phyloP scores from a whole-genome alignment of 805 yeast genomes.

The Ogataea trehalophila region DNA sequence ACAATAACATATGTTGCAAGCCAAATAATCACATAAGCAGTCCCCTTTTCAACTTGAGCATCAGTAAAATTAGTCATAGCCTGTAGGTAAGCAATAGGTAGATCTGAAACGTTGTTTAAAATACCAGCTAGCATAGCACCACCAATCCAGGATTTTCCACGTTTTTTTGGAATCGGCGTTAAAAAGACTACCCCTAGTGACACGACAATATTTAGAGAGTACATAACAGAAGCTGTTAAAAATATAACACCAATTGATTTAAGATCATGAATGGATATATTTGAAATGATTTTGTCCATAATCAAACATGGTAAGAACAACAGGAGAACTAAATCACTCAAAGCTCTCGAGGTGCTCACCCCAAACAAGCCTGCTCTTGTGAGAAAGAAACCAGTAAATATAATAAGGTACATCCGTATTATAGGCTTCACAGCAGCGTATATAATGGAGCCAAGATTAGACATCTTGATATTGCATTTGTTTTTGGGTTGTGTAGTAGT shows the following conservation, averaged over 20 bases:
- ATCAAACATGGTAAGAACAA: slow-evolving; percentile 64
- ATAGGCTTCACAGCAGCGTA: slow-evolving; percentile 68
- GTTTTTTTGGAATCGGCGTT: slow-evolving; percentile 47
- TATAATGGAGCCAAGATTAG: slow-evolving; percentile 24
- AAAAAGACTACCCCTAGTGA: slow-evolving; percentile 33
- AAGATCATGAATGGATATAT: slow-evolving; percentile 58
- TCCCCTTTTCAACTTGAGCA: slow-evolving; percentile 31
- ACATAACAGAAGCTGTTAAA: slow-evolving; percentile 46
- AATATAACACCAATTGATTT: slow-evolving; percentile 65
- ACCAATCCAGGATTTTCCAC: slow-evolving; percentile 53
- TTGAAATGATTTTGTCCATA: slow-evolving; percentile 56
- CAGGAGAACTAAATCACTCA: slow-evolving; percentile 59
- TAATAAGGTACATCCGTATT: slow-evolving; percentile 67
- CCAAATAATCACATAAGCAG: slow-evolving; percentile 54
- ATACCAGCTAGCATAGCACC: slow-evolving; percentile 67
- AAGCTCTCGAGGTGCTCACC: slow-evolving; percentile 56
- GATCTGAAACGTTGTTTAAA: slow-evolving; percentile 70
- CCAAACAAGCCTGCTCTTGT: slow-evolving; percentile 56
- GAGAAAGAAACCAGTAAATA: slow-evolving; percentile 58
- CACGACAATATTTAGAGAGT: slow-evolving; percentile 43
- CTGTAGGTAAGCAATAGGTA: slow-evolving; percentile 74
- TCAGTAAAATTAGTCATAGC: slow-evolving; percentile 45
- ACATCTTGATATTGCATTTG: slow-evolving; percentile 3
- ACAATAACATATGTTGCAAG: slow-evolving; percentile 46
- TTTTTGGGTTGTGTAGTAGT: neutral